Conservation (phyloP, 1,284 basidiomycete species). For the Ceratobasidium sp. region DNA sequence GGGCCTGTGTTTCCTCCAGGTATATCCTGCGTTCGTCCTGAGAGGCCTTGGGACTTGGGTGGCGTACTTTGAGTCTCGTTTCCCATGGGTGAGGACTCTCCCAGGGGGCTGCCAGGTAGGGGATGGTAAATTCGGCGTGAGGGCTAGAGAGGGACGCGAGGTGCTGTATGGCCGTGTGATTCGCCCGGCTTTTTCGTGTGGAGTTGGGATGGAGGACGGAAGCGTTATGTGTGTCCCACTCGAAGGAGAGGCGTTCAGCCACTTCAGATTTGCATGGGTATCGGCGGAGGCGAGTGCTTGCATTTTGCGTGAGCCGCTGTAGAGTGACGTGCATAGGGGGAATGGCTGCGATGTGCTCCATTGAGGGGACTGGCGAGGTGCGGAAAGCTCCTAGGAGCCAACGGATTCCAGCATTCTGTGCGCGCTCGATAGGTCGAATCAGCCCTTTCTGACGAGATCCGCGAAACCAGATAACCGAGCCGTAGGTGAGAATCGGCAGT, state of each 20-base stretch:
- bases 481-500: conserved; percentile 41
- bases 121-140: neutral
- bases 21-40: neutral
- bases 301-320: conserved; percentile 37
- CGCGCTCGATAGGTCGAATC: conserved; percentile 48
- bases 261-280: neutral
- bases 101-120: conserved; percentile 11
- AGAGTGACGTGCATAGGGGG: conserved; percentile 50
- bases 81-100: conserved; percentile 10
- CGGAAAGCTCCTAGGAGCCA: conserved; percentile 55
- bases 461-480: conserved; percentile 54
- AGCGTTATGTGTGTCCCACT: conserved; percentile 3
- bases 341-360: conserved; percentile 54
- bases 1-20: neutral
- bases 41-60: neutral
- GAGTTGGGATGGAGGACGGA: neutral
- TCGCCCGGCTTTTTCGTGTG: no score
- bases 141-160: neutral
- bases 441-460: conserved; percentile 46
- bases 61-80: neutral
- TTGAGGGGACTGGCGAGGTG: conserved; percentile 53
- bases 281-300: conserved; percentile 3
- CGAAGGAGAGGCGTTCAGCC: neutral
- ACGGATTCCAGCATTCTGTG: conserved; percentile 51
- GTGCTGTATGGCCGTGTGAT: neutral